Base-by-base conservation (phyloP, 2,329 filamentous ascomycete genomes). In the Stenocarpella maydis region DNA sequence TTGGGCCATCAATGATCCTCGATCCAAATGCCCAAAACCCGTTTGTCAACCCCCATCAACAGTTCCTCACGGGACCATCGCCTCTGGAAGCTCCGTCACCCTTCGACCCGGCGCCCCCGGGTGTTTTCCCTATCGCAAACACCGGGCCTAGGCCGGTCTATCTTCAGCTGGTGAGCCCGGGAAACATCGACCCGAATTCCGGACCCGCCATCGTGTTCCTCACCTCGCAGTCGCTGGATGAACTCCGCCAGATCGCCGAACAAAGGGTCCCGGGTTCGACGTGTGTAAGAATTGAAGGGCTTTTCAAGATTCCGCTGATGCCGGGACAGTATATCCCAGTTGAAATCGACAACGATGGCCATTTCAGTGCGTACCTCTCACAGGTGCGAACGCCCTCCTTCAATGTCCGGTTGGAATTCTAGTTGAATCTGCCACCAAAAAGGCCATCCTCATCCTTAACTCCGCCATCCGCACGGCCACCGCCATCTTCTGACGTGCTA, bases 361-460 rank as follows among this genome's bases (percentile, higher is more conserved):
- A 95, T 80, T 78, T 96, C 71, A 86, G 86, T 70, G 90, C 90
- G 0, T 95, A 95, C 79, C 78, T 96, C 73, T 83, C 86, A 55
- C 90, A 92, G 76, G 81, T 45, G 79, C 82, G 76, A 15, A 77
- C 83, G 41, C 81, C 83, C 8, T 83, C 80, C 10, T 85, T 85
- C 73, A 78, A 76, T 53, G 80, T 85, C 17, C 80, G 82, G 24
- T 37, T 72, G 60, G 54, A 37, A 4, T 69, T 69, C 28, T 69
- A 53, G n/a, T 31, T 14, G 41, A n/a, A 58, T 31, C 19, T 10
- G 3, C 21, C 31, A 17, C 4, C 43, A 3, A 21, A n/a, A 2
- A 34, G n/a, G n/a, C n/a, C 31, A 34, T 17, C 47, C 5, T 31
- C 21, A 28, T n/a, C n/a, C 47, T 21, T n/a, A 17, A 14, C 19